phyloP scores from a whole-genome alignment of 202 grass and related monocot species.

The Carex arenaria region DNA sequence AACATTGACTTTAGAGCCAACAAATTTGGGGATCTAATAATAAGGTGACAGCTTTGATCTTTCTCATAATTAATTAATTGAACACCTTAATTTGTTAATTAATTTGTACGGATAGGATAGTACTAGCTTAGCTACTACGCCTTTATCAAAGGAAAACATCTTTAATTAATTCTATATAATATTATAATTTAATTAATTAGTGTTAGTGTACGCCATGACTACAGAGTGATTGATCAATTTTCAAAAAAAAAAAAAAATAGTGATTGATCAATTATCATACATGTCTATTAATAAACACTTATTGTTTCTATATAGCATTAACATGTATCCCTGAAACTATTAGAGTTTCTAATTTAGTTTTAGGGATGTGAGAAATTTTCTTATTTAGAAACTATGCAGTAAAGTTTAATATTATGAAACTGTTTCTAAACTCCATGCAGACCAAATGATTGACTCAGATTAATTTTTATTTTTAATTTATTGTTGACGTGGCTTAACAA shows the following conservation, averaged over 20 bases:
- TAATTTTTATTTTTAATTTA: no score
- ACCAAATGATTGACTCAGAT: no score
- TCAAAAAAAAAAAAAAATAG: neutral
- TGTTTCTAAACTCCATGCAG: no score
- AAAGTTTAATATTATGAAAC: no score
- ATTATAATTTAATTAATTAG: neutral
- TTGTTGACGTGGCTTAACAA: no score
- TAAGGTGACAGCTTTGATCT: neutral
- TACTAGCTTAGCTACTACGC: neutral
- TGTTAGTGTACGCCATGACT: conserved; percentile 13
- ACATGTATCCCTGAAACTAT: no score
- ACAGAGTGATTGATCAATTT: neutral
- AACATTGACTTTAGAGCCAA: conserved; percentile 2
- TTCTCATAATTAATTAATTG: neutral
- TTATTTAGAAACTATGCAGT: no score
- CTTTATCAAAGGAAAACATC: neutral
- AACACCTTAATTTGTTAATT: neutral
- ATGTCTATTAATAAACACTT: neutral
- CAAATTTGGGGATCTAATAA: neutral
- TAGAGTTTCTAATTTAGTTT: no score
- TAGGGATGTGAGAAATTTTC: no score
- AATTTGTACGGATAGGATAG: neutral
- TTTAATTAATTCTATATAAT: neutral
- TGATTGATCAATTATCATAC: neutral
- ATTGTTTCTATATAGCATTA: neutral